Percentiles rank a stretch among this genome's conserved stretches.
These are phyloP conservation scores for Lentinula boryana DNA, from an alignment of 768 basidiomycete genomes.

Conservation along the genomic window DNA sequence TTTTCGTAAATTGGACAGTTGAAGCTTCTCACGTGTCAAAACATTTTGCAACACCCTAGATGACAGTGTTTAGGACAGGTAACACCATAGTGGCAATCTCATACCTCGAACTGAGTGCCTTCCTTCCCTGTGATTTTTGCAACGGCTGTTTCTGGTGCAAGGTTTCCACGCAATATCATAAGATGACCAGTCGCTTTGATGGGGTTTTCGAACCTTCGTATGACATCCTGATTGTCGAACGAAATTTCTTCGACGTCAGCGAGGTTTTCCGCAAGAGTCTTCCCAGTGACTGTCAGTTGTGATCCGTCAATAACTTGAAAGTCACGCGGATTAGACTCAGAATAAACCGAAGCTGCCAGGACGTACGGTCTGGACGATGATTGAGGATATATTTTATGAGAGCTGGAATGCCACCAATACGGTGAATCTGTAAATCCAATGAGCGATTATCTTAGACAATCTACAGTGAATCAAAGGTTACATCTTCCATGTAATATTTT, in stretches of 20 bases:
- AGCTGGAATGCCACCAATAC: slow-evolving; percentile 78
- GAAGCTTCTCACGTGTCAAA: slow-evolving; percentile 55
- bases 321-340: not conserved
- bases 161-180: slow-evolving; percentile 82
- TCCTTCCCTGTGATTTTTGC: slow-evolving; percentile 95
- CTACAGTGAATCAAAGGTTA: not conserved
- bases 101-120: slow-evolving; percentile 74
- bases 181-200: slow-evolving; percentile 87
- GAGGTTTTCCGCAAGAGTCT: slow-evolving; percentile 83
- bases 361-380: slow-evolving; percentile 20
- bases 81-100: slow-evolving; percentile 7
- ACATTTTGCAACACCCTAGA: slow-evolving; percentile 62
- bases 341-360: not conserved
- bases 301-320: slow-evolving; percentile 76
- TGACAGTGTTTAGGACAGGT: not conserved
- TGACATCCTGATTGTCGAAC: slow-evolving; percentile 72
- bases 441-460: not conserved
- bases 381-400: slow-evolving; percentile 80
- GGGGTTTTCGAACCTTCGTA: slow-evolving; percentile 66
- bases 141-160: slow-evolving; percentile 82
- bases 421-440: slow-evolving; percentile 40
- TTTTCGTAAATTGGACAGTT: not conserved
- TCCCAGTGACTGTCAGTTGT: slow-evolving; percentile 87
- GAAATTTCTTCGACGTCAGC: slow-evolving; percentile 65
- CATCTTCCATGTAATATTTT: slow-evolving; percentile 86